A percentile compares a stretch with the other conserved stretches of the same genome.
Evolutionary conservation across 805 yeast genomes (phyloP).

Genomic region (Priceomyces haplophilus): DNA sequence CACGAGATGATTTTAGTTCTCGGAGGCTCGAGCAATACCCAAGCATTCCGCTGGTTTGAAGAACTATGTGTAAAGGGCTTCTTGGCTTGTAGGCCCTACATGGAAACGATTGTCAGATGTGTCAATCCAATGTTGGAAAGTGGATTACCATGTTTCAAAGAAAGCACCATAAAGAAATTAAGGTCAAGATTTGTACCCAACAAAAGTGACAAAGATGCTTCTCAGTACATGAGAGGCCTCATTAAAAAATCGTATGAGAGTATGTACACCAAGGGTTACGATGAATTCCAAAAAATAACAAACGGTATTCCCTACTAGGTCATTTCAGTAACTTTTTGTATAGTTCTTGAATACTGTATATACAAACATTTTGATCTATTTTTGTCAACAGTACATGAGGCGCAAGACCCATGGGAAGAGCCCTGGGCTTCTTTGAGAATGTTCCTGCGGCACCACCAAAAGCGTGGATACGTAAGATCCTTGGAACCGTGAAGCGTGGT

Average conservation of each 20-base stretch:
- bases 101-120: constrained; percentile 79
- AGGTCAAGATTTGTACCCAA: constrained; percentile 75
- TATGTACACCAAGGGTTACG: constrained; percentile 89
- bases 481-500: too few species aligned
- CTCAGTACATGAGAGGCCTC: constrained; percentile 67
- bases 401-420: constrained; percentile 2
- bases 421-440: too few species aligned
- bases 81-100: constrained; percentile 82
- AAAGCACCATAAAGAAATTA: constrained; percentile 76
- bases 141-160: constrained; percentile 95
- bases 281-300: constrained; percentile 93
- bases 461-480: neutral
- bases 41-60: constrained; percentile 90
- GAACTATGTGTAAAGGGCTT: constrained; percentile 92
- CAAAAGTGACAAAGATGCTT: constrained; percentile 83
- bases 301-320: constrained; percentile 90
- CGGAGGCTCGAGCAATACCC: constrained; percentile 87
- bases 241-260: constrained; percentile 83
- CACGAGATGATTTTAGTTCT: constrained; percentile 93
- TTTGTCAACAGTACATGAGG: neutral
- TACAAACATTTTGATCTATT: neutral
- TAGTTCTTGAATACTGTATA: neutral
- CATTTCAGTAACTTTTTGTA: neutral
- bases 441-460: too few species aligned
- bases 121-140: constrained; percentile 92